These are phyloP conservation scores for Wickerhamiella domercqiae DNA, from an alignment of 805 yeast genomes.

Conservation along the genomic window DNA sequence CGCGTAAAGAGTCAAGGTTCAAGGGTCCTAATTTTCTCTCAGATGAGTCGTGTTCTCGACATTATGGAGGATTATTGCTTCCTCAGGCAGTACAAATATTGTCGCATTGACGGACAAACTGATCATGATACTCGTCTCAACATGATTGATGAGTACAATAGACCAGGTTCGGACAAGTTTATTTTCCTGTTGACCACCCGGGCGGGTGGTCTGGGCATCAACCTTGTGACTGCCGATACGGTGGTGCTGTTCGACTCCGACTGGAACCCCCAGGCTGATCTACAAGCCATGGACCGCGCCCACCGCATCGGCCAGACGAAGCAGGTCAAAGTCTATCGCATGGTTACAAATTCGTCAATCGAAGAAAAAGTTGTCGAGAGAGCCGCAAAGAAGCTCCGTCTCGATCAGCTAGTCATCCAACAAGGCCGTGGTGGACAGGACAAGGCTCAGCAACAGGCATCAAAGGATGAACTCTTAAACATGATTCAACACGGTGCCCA, in stretches of 20 bases:
- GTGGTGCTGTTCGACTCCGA: conserved; percentile 84
- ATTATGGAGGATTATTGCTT: conserved; percentile 85
- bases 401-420: conserved; percentile 91
- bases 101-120: conserved; percentile 89
- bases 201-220: conserved; percentile 95
- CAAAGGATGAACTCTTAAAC: conserved; percentile 69
- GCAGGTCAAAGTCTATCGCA: conserved; percentile 82
- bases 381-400: conserved; percentile 83
- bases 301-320: conserved; percentile 95
- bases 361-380: conserved; percentile 93
- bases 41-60: conserved; percentile 81
- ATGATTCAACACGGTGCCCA: conserved; percentile 98
- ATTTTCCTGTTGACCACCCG: conserved; percentile 78
- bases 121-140: conserved; percentile 83
- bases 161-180: conserved; percentile 67
- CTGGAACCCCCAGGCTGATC: conserved; percentile 97
- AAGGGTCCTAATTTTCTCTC: conserved; percentile 80
- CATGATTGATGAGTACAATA: conserved; percentile 85
- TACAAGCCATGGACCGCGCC: conserved; percentile 97
- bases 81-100: conserved; percentile 69
- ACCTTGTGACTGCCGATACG: conserved; percentile 79
- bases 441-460: conserved; percentile 22
- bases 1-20: conserved; percentile 65
- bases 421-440: conserved; percentile 56
- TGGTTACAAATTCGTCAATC: conserved; percentile 89